Base-by-base conservation (phyloP, 2,329 filamentous ascomycete genomes). In the Elsinoe batatas region DNA sequence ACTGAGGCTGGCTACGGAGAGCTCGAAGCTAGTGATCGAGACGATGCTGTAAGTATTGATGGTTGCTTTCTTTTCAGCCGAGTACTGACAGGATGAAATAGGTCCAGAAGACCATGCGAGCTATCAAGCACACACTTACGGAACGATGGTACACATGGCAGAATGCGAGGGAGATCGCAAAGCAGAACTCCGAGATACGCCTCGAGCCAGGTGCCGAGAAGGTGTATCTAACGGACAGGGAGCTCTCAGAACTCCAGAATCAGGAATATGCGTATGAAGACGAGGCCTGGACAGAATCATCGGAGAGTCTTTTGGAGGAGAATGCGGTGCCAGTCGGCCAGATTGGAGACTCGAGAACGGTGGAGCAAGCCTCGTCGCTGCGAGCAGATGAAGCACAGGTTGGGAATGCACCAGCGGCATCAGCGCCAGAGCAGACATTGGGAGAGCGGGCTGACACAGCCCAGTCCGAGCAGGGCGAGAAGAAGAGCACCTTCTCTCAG, bases 71-170 rank as follows among this genome's bases (percentile, higher is more conserved):
- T 8, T 5, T 30, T 8, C 26, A 30, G 26, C 26, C 8, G 26
- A 7, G 8, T 30, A 30, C 26, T 30, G 26, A 30, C 26, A 8
- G 26, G 7, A 30, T 30, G 42, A 30, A 18, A 56, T 65, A 95
- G 88, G 80, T 95, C 58, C 78, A 78, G 63, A 74, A 76, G 68
- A 96, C 91, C 20, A 88, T 91, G 80, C 80, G 82, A 65, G 77
- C 79, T 44, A 95, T 97, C 71, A 89, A 88, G 74, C 86, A 93
- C 62, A 80, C 84, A 50, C 75, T 97, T 65, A 91, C 88, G 35
- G 91, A 96, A 73, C 80, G 91, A 64, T 93, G 82, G 74, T 91
- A 95, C 72, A 80, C 87, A 8, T 97, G 89, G 86, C 79, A 88
- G 65, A 87, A 90, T 66, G 88, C 88, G 18, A 73, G 81, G 50